phyloP scores from a whole-genome alignment of 805 yeast genomes.

The Lachancea meyersii region DNA sequence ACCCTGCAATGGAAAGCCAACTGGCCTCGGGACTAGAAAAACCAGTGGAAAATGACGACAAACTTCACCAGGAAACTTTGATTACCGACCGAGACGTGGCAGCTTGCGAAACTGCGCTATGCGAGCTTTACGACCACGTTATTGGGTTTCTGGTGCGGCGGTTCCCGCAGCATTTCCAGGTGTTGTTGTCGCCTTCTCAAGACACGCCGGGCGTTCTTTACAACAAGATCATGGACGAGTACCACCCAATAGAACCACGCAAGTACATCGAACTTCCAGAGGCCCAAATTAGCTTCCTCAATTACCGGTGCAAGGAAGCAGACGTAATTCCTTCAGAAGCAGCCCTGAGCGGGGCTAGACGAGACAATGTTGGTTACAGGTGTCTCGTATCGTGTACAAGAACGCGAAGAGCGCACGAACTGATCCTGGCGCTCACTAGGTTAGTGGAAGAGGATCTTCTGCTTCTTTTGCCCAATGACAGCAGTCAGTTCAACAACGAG shows the following conservation, averaged over 20 bases:
- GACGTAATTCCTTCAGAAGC: constrained; percentile 14
- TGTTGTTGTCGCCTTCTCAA: constrained; percentile 17
- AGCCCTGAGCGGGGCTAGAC: constrained; percentile 8
- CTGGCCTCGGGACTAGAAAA: background rate
- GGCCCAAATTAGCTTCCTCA: constrained; percentile 7
- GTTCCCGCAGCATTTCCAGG: constrained; percentile 49
- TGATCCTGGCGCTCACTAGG: constrained; percentile 24
- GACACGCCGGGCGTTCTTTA: constrained; percentile 17
- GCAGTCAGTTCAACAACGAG: constrained; percentile 42
- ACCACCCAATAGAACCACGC: constrained; percentile 32
- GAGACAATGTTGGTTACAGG: constrained; percentile 15
- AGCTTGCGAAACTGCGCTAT: constrained; percentile 34
- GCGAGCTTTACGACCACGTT: constrained; percentile 43
- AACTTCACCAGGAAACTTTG: constrained; percentile 17
- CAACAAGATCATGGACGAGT: constrained; percentile 40
- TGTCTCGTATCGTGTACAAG: constrained; percentile 14
- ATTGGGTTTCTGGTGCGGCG: constrained; percentile 39
- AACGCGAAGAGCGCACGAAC: constrained; percentile 18
- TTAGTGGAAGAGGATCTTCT: constrained; percentile 61
- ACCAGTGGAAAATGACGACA: constrained; percentile 15
- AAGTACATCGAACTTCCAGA: constrained; percentile 14
- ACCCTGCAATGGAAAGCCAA: constrained; percentile 17
- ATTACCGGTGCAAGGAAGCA: constrained; percentile 12
- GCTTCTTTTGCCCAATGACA: constrained; percentile 40
- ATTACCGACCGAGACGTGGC: constrained; percentile 17